Conservation (phyloP, 345 rosid genomes). For the Gynandropsis gynandra region DNA sequence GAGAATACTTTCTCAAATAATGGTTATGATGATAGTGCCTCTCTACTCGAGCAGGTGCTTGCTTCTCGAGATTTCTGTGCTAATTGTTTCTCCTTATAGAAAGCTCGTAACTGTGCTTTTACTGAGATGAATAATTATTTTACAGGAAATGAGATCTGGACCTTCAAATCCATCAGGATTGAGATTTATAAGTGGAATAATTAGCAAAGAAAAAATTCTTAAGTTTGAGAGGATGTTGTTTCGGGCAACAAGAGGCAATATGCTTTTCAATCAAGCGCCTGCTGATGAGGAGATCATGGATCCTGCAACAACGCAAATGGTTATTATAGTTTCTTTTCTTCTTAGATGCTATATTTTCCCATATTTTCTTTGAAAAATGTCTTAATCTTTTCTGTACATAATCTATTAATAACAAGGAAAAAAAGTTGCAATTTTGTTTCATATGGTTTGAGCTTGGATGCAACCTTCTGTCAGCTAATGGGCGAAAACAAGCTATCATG, state of each 20-base stretch:
- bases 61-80: slow-evolving; percentile 13
- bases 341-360: background rate
- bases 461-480: too few relatives aligned
- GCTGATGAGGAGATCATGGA: slow-evolving; percentile 88
- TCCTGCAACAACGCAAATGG: slow-evolving; percentile 84
- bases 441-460: too few relatives aligned
- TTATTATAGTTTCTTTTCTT: slow-evolving; percentile 25
- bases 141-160: slow-evolving; percentile 60
- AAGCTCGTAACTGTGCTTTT: slow-evolving; percentile 17
- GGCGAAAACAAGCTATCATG: background rate
- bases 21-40: slow-evolving; percentile 43
- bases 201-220: slow-evolving; percentile 60
- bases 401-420: too few relatives aligned
- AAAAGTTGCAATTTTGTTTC: too few relatives aligned
- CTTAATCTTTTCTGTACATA: too few relatives aligned
- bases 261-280: slow-evolving; percentile 92
- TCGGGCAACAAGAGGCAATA: slow-evolving; percentile 97
- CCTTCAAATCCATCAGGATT: slow-evolving; percentile 68
- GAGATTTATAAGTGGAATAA: slow-evolving; percentile 82
- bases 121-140: slow-evolving; percentile 22
- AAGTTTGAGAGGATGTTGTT: slow-evolving; percentile 92
- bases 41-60: slow-evolving; percentile 77
- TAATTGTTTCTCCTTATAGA: slow-evolving; percentile 15
- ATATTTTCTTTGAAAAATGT: too few relatives aligned
- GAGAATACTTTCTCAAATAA: slow-evolving; percentile 55